Conservation (phyloP, 225 moss, liverwort and hornwort genomes). For the Ulota crispa region DNA sequence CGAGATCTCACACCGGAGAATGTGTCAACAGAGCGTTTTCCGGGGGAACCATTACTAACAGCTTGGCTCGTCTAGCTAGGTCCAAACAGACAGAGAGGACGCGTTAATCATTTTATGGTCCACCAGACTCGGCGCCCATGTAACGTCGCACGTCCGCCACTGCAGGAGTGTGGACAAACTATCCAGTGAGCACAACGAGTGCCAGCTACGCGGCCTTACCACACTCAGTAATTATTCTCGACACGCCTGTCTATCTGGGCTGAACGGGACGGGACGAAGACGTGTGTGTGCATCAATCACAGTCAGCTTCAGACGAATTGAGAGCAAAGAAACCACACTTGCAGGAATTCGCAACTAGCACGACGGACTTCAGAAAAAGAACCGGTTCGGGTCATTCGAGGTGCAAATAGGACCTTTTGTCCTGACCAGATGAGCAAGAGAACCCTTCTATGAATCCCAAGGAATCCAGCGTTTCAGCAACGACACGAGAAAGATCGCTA, state of each 20-base stretch:
- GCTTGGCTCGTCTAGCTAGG: not conserved
- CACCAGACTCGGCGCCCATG: slow-evolving; percentile 51
- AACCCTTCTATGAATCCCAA: slow-evolving; percentile 30
- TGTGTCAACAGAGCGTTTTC: slow-evolving; percentile 13
- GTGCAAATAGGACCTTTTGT: not conserved
- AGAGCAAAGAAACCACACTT: not conserved
- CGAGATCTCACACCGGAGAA: slow-evolving; percentile 13
- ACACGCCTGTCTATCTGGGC: slow-evolving; percentile 1
- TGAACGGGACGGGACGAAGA: not conserved
- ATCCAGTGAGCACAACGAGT: slow-evolving; percentile 15
- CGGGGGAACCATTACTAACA: slow-evolving; percentile 16
- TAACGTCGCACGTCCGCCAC: slow-evolving; percentile 39
- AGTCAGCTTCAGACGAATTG: slow-evolving; percentile 15
- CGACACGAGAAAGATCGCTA: slow-evolving; percentile 1
- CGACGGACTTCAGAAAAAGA: not conserved
- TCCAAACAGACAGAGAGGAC: slow-evolving; percentile 22
- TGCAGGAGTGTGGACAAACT: slow-evolving; percentile 21
- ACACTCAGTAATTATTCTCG: slow-evolving; percentile 11
- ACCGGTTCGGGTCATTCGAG: not conserved
- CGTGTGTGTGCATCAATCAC: slow-evolving; percentile 25
- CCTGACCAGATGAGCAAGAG: not conserved
- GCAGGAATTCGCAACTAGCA: slow-evolving; percentile 4
- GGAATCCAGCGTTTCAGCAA: not conserved
- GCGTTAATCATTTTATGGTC: slow-evolving; percentile 26
- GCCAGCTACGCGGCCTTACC: slow-evolving; percentile 20